Percentiles rank a stretch among this genome's conserved stretches.
These are phyloP conservation scores for Turritis glabra DNA, from an alignment of 345 rosid genomes.

Conservation along the genomic window DNA sequence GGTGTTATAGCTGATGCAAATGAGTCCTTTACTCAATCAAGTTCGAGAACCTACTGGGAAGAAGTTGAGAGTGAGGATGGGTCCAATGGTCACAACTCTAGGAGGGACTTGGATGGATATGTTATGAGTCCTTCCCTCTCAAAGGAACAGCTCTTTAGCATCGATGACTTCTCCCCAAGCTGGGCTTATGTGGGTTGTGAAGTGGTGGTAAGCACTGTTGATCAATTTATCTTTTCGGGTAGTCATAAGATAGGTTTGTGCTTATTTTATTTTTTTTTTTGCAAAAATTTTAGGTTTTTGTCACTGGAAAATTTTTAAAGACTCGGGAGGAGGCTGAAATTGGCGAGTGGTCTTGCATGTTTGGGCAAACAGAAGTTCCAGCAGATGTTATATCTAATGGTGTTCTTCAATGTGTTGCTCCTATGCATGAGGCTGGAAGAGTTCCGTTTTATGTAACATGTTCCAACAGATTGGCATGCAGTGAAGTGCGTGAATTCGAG, in stretches of 20 bases:
- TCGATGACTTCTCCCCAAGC: slow-evolving; percentile 81
- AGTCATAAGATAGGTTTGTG: slow-evolving; percentile 11
- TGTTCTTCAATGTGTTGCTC: slow-evolving; percentile 70
- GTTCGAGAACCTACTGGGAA: slow-evolving; percentile 65
- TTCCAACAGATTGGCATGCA: slow-evolving; percentile 93
- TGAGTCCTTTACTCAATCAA: slow-evolving; percentile 57
- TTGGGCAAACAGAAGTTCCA: slow-evolving; percentile 96
- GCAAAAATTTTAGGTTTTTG: slow-evolving; percentile 53
- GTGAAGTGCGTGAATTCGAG: slow-evolving; percentile 96
- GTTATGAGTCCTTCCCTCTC: slow-evolving; percentile 74
- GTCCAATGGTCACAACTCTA: slow-evolving; percentile 50
- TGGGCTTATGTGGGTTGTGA: slow-evolving; percentile 70
- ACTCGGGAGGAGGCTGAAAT: slow-evolving; percentile 51
- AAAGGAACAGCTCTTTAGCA: slow-evolving; percentile 80
- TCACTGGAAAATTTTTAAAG: slow-evolving; percentile 77
- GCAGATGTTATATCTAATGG: slow-evolving; percentile 84
- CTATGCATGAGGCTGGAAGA: slow-evolving; percentile 65
- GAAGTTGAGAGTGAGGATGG: slow-evolving; percentile 60
- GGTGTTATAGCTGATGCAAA: slow-evolving; percentile 75
- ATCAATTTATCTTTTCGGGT: background rate
- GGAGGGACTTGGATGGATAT: slow-evolving; percentile 56
- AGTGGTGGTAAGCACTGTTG: slow-evolving; percentile 58
- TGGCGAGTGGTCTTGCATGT: slow-evolving; percentile 88
- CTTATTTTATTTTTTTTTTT: slow-evolving; percentile 25
- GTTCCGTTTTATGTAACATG: slow-evolving; percentile 91